Base-by-base conservation (phyloP, 805 yeast genomes). In the Lipomyces anomalus region DNA sequence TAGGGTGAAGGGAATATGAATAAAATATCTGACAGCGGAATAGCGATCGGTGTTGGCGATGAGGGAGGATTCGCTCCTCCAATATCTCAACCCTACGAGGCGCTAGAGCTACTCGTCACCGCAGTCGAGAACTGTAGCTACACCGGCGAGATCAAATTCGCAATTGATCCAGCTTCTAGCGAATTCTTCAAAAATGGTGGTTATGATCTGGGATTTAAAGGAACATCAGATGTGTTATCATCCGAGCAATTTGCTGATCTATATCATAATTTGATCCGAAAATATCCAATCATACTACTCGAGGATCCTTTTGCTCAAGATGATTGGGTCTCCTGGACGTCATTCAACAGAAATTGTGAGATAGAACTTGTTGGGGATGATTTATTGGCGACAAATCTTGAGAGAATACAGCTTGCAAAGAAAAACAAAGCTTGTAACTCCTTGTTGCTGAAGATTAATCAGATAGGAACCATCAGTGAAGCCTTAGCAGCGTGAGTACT, bases 51-150 rank as follows among this genome's bases (percentile, higher is more conserved):
- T 74, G 94, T 84, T 67, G 94, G 94, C 79, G 94, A 84, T 71
- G 92, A 84, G 75, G 92, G 94, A 82, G 94, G 94, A 81, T 92
- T 84, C 78, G 94, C 94, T 64, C 94, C 94, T 73, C 81, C 82
- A 70, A 79, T 84, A 58, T 74, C 78, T 48, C 75, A 90, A 59
- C 83, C 94, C 68, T 79, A 74, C 67, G 92, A 84, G 75, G 92
- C 92, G 61, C 71, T 84, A 61, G 92, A 84, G 71, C 78, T 84
- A 70, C 81, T 84, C 66, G 74, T 76, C 60, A 77, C 71, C 58
- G 82, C 94, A 62, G 83, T 84, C 68, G 80, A 77, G 67, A 68
- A 73, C 61, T 90, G 92, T 61, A 92, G 94, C 68, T 82, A 84
- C 79, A 79, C 78, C 56, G 92, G 90, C 67, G 68, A 76, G 71